These are phyloP conservation scores for Psidium friedrichsthalianum DNA, from an alignment of 345 rosid species.

Conservation along the genomic window DNA sequence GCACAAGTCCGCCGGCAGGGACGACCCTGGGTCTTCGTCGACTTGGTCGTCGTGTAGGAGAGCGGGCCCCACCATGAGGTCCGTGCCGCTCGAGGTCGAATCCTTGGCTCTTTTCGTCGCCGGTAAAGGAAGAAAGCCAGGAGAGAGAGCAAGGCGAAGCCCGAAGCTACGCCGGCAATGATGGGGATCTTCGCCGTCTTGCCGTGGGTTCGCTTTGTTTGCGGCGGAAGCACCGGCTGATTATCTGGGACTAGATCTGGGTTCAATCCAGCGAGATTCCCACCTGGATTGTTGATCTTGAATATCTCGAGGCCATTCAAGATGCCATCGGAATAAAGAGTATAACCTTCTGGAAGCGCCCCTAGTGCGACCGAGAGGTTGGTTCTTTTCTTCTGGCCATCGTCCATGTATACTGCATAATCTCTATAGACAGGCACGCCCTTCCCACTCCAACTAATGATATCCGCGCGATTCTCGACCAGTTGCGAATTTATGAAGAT, in stretches of 20 bases:
- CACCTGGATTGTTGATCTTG: constrained; percentile 4
- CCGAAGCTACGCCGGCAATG: background rate
- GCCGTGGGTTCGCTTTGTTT: too few relatives aligned
- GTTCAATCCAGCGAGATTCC: constrained; percentile 14
- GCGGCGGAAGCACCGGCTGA: too few relatives aligned
- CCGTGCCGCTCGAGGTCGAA: background rate
- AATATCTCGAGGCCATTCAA: constrained; percentile 32
- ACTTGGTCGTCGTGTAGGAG: background rate
- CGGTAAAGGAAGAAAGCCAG: background rate
- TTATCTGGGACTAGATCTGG: background rate
- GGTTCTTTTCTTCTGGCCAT: background rate
- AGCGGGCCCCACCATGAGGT: background rate
- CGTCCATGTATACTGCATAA: background rate
- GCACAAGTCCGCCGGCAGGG: constrained; percentile 11
- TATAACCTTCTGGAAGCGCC: background rate
- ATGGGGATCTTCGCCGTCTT: background rate
- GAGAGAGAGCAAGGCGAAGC: rapidly evolving
- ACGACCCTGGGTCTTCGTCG: background rate
- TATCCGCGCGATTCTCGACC: background rate
- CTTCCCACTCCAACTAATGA: background rate
- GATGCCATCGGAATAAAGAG: constrained; percentile 7
- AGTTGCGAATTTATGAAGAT: background rate
- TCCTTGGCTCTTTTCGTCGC: background rate
- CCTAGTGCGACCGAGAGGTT: constrained; percentile 9
- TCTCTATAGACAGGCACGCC: constrained; percentile 20